Conservation (phyloP, 106 monocot genomes). For the Dendrobium officinale region DNA sequence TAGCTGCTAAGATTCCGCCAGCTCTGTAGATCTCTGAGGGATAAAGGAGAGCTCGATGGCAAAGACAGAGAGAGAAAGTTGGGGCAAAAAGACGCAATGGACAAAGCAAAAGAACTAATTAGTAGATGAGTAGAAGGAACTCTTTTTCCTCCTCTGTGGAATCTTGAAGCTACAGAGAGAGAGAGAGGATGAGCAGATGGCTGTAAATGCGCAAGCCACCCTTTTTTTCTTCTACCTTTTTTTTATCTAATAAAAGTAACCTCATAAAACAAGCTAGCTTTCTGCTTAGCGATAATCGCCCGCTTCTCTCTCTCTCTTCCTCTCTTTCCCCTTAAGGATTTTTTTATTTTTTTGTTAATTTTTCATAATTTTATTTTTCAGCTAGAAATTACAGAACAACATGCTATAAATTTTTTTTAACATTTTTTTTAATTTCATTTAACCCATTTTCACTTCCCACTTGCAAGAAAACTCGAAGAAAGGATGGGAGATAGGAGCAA, state of each 20-base stretch:
- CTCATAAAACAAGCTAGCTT: background rate
- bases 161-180: background rate
- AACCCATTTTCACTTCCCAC: too few species aligned
- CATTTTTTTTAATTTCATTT: too few species aligned
- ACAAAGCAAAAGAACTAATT: background rate
- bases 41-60: background rate
- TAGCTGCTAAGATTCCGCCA: conserved; percentile 9
- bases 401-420: too few species aligned
- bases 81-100: too few species aligned
- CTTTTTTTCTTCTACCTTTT: background rate
- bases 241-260: background rate
- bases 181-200: background rate
- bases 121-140: background rate
- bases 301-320: too few species aligned
- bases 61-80: background rate
- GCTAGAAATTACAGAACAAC: too few species aligned
- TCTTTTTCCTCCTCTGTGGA: background rate
- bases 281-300: background rate
- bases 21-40: background rate
- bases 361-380: too few species aligned
- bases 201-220: background rate
- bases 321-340: too few species aligned
- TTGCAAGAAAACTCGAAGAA: too few species aligned
- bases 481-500: too few species aligned
- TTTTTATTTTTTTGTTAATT: too few species aligned